Base-by-base conservation (phyloP, 257 asterid genomes). In the Nyctanthes arbortristis region DNA sequence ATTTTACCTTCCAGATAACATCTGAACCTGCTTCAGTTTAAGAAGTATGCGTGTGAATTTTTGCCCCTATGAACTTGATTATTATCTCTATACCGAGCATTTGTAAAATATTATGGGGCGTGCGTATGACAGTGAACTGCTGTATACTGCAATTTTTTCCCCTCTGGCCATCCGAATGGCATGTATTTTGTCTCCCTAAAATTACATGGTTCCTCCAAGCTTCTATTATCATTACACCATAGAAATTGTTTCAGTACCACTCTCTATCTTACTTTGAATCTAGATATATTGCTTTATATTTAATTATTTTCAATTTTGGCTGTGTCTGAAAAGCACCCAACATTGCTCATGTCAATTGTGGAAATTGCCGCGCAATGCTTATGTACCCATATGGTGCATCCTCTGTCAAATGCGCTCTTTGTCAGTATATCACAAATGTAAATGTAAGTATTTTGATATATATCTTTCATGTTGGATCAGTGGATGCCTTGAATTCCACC, bases 321-420 rank as follows among this genome's bases (percentile, higher is more conserved):
- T 74, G 39, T 76, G 67, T 30, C 52, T 61, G 68, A 56, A 43
- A 67, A 81, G 83, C 84, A 61, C 72, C 85, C 31, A 82, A 79
- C 69, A 39, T 70, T 14, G 84, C 90, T 75, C 85, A 84, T 54
- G 67, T 84, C 81, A 84, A 84, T 77, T 84, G 90, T 56, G 90
- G 90, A 35, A 84, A 79, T 72, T 84, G 87, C 77, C 84, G 78
- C 70, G 77, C 85, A 14, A 84, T 78, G 7, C 87, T 84, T 66
- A 82, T 84, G 90, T 84, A 82, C 63, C 87, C 90, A 49, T 79
- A 82, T 61, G 90, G 90, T 40, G 82, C 90, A 64, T 81, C 90
- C 22, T 82, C 87, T 16, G 85, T 82, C 77, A 85, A 85, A 77
- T 85, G 90, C 71, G 90, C 84, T 40, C 78, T 85, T 52, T 85